Evolutionary conservation across 768 basidiomycete genomes (phyloP), one percentile per base, ranked within the genome.

Genomic region (Boletus sp.): DNA sequence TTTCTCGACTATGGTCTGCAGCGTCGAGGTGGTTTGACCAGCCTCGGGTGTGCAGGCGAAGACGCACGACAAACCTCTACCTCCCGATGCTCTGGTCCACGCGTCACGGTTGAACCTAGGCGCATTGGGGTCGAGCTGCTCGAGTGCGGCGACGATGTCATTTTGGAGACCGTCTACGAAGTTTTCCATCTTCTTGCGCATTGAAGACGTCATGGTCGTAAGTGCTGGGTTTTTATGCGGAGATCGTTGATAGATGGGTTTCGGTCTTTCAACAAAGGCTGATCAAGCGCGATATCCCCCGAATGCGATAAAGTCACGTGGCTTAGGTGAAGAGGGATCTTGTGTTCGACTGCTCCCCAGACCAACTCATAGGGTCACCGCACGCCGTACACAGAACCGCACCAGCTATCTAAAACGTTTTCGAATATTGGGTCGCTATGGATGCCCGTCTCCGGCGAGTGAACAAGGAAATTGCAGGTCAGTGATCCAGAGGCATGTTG

Each of bases 391-490:
- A 40, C 44, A 54, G 7, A 45, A 51, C 41, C 24, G 7, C n/a
- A 32, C 30, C 33, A 40, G 36, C 35, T 8, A 47, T 37, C 33
- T 20, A 24, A 40, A 47, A 24, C 18, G 10, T 41, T 50, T 14
- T 61, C n/a, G n/a, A 54, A 33, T 39, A 46, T 42, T 8, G 7
- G 45, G 50, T 51, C n/a, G 53, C 29, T 51, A 93, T 94, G 84
- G 93, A 97, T 69, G 94, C 94, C 54, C 81, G 94, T 56, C 82
- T 94, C 47, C 83, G 94, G 60, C 80, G 94, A 70, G 90, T 97
- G 28, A 93, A 92, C 75, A 97, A 96, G 77, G 94, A 98, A 77
- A 97, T 98, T 58, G 75, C 86, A 60, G 94, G 92, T 87, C 48
- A 59, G 80, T 60, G 40, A 28, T 36, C 2, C 29, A 18, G 18